Percentiles rank a stretch among this genome's conserved stretches.
Conservation (phyloP, 768 basidiomycete species). For the Boletus sp. region DNA sequence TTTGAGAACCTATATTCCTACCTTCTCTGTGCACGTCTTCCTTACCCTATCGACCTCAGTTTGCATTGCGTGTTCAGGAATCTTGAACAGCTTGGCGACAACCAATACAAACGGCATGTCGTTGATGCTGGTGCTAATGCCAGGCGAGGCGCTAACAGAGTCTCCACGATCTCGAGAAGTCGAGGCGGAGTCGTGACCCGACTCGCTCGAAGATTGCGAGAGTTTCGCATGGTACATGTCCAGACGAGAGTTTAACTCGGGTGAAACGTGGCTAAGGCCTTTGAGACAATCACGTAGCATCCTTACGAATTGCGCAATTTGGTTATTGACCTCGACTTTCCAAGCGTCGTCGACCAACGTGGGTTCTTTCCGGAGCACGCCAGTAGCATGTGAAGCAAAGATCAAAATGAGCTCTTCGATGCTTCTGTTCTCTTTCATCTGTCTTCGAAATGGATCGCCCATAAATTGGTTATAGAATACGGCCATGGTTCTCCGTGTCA, state of each 20-base stretch:
- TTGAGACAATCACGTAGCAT: constrained; percentile 79
- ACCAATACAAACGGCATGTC: constrained; percentile 78
- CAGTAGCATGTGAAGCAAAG: constrained; percentile 90
- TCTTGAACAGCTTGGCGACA: constrained; percentile 70
- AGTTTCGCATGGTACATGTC: constrained; percentile 84
- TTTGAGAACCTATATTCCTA: constrained; percentile 16
- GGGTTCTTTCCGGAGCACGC: constrained; percentile 86
- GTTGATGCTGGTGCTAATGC: constrained; percentile 43
- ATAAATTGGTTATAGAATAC: constrained; percentile 90
- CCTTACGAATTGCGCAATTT: constrained; percentile 85
- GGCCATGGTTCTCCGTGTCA: constrained; percentile 85
- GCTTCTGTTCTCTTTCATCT: constrained; percentile 95
- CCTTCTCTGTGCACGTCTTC: constrained; percentile 74
- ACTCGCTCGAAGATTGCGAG: constrained; percentile 59
- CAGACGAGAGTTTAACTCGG: constrained; percentile 76
- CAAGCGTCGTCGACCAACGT: constrained; percentile 80
- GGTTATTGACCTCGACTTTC: constrained; percentile 91
- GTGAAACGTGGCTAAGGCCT: constrained; percentile 70
- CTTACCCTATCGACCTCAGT: constrained; percentile 67
- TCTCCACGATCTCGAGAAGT: constrained; percentile 54
- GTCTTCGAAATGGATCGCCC: constrained; percentile 77
- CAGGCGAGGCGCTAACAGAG: constrained; percentile 39
- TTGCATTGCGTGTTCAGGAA: constrained; percentile 64
- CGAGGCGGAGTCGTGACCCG: constrained; percentile 64
- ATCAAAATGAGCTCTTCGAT: constrained; percentile 96